These are phyloP conservation scores for Terfezia claveryi DNA, from an alignment of 495 filamentous ascomycete species.

Conservation along the genomic window DNA sequence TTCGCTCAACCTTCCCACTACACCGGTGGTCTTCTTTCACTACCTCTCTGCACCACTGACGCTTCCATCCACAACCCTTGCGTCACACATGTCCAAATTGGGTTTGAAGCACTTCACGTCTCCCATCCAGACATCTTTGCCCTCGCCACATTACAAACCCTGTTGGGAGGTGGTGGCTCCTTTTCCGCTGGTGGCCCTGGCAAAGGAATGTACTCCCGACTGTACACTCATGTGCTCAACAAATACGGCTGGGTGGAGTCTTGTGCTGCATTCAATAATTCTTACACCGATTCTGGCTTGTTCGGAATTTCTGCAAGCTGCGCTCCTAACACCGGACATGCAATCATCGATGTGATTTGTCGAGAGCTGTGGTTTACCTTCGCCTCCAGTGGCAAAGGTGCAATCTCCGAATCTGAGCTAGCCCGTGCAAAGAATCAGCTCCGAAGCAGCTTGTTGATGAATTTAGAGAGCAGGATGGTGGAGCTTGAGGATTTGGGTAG, in stretches of 20 bases:
- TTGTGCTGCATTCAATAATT: conserved; percentile 89
- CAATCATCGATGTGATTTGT: conserved; percentile 87
- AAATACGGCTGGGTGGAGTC: conserved; percentile 92
- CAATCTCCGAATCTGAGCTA: conserved; percentile 59
- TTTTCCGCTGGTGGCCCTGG: conserved; percentile 95
- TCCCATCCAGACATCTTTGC: conserved; percentile 83
- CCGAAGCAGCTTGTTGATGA: conserved; percentile 78
- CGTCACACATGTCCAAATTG: conserved; percentile 78
- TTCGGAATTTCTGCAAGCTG: conserved; percentile 87
- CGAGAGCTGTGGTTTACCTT: conserved; percentile 63
- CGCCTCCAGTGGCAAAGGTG: conserved; percentile 34
- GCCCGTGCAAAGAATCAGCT: conserved; percentile 97
- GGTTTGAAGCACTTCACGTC: conserved; percentile 88
- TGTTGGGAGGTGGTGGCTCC: conserved; percentile 86
- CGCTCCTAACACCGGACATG: conserved; percentile 43
- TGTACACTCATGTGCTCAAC: conserved; percentile 95
- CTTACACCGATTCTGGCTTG: conserved; percentile 82
- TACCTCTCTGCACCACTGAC: conserved; percentile 57
- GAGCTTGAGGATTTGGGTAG: conserved; percentile 94
- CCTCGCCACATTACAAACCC: conserved; percentile 83
- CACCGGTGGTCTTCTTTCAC: conserved; percentile 74
- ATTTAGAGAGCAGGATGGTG: conserved; percentile 90
- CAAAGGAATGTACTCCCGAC: conserved; percentile 94
- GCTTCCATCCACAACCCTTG: conserved; percentile 53
- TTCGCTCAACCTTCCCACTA: conserved; percentile 59